Base-by-base conservation (phyloP, 1,139 yeast species). In the Saccharomyces hybrid region DNA sequence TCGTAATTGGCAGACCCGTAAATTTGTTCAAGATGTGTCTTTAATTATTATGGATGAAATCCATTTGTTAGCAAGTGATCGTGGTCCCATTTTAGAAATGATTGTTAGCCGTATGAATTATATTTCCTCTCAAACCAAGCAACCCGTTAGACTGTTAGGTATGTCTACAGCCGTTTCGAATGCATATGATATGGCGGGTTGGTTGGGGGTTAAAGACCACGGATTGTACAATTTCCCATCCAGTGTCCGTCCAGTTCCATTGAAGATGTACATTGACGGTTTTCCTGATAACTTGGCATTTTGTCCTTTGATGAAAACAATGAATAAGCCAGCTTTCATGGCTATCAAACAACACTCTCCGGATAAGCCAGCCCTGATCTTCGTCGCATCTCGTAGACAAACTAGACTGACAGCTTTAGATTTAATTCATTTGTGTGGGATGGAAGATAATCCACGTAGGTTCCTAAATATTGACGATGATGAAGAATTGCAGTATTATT, bases 51-150 rank as follows among this genome's bases (percentile, higher is more conserved):
- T 95, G 97, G 99, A 95, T 75, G 99, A 95, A 74, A 90, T 95
- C 60, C 99, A 95, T 76, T 76, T 95, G 60, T 80, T 95, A 62
- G 99, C 99, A 2, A 88, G 96, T 75, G 99, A 93, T 67, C 84
- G 99, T 72, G 99, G 99, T 60, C 98, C 99, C 2, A 91, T 93
- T 72, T 77, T 95, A 66, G 99, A 95, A 68, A 93, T 93, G 93
- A 93, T 95, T 78, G 99, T 95, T 14, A 88, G 96, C 74, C 88
- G 99, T 73, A 88, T 95, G 96, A 91, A 93, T 67, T 89, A 87
- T 67, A 86, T 91, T 57, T 82, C 95, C 0, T 79, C 88, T 0
- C 86, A 81, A 62, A 89, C 95, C 0, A 80, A 82, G 55, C 79
- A 79, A 54, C 91, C 91, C 0, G 84, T 91, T 21, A 74, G 99